Evolutionary conservation across 768 basidiomycete species (phyloP).

Genomic region (Lentinula lateritia): DNA sequence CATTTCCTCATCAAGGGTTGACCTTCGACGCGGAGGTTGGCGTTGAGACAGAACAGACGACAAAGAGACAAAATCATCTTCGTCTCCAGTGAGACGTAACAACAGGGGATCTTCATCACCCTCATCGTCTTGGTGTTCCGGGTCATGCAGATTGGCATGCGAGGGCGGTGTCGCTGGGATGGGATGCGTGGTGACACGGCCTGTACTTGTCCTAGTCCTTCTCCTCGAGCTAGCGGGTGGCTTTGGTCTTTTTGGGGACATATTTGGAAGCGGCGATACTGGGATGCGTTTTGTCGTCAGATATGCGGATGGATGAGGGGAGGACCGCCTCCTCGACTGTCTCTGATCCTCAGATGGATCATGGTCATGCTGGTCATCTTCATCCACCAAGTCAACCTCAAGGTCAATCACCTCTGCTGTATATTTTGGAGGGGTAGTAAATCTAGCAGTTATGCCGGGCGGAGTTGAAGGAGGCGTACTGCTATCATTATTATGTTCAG

Average conservation of each 20-base stretch:
- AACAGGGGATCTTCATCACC: constrained; percentile 31
- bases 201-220: constrained; percentile 15
- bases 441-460: constrained; percentile 8
- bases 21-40: constrained; percentile 22
- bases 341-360: neutral
- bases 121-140: constrained; percentile 21
- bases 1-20: constrained; percentile 67
- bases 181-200: constrained; percentile 14
- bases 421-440: neutral
- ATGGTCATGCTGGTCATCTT: constrained; percentile 9
- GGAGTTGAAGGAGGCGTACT: constrained; percentile 10
- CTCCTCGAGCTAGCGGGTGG: constrained; percentile 39
- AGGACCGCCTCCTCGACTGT: constrained; percentile 1
- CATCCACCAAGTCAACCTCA: constrained; percentile 30
- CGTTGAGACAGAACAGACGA: neutral
- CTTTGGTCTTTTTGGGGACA: constrained; percentile 49
- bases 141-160: neutral
- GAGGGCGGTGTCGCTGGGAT: constrained; percentile 18
- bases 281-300: constrained; percentile 26
- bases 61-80: neutral
- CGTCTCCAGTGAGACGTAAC: constrained; percentile 20
- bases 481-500: constrained; percentile 7
- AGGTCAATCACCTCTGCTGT: constrained; percentile 11
- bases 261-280: constrained; percentile 55
- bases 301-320: neutral